Conservation (phyloP, 148 eudicot genomes). For the Dianthus caryophyllus region DNA sequence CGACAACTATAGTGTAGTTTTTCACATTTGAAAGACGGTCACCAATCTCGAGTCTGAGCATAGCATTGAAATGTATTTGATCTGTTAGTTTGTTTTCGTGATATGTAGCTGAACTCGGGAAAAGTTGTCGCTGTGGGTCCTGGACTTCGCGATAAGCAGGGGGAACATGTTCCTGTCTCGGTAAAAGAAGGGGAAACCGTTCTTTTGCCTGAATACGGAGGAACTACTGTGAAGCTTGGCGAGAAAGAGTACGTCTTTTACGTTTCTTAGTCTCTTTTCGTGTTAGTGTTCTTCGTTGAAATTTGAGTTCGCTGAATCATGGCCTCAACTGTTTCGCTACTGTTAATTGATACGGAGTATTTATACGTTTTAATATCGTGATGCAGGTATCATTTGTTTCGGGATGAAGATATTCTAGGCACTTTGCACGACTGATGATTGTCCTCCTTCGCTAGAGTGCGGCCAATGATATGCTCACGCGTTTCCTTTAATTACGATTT, state of each 20-base stretch:
- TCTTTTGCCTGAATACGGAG: conserved; percentile 81
- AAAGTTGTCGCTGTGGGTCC: conserved; percentile 87
- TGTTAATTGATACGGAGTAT: neutral
- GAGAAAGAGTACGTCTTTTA: conserved; percentile 55
- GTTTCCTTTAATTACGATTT: neutral
- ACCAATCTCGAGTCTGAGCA: neutral
- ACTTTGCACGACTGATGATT: conserved; percentile 31
- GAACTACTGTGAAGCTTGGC: conserved; percentile 74
- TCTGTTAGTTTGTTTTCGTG: conserved; percentile 4
- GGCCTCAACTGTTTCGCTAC: too few species aligned
- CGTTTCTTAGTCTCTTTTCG: conserved; percentile 8
- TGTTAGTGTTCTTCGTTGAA: neutral
- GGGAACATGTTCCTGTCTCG: conserved; percentile 50
- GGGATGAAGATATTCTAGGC: conserved; percentile 37
- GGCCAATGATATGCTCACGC: neutral
- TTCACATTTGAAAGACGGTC: too few species aligned
- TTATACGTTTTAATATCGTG: neutral
- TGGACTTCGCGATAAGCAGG: conserved; percentile 44
- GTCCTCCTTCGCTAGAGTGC: conserved; percentile 10
- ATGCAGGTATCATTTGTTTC: conserved; percentile 32
- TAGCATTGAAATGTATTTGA: neutral
- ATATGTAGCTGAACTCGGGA: conserved; percentile 64
- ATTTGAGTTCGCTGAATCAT: too few species aligned
- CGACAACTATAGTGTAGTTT: too few species aligned
- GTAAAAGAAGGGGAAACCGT: conserved; percentile 89